These are phyloP conservation scores for Penicillium paxilli DNA, from an alignment of 495 filamentous ascomycete species.

Conservation along the genomic window DNA sequence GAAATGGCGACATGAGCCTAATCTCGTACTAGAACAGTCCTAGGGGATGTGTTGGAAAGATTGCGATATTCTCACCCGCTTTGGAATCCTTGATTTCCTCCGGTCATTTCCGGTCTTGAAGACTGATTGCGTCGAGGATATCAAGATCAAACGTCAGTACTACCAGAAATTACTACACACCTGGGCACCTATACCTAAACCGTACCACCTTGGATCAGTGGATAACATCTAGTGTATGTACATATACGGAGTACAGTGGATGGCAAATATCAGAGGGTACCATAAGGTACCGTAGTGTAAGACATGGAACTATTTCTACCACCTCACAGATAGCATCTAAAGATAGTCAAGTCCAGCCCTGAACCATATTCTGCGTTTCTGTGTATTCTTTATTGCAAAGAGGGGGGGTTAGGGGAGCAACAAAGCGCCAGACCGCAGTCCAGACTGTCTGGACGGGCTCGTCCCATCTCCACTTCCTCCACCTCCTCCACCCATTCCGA, in stretches of 20 bases:
- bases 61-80: not conserved
- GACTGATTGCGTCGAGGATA: too few relatives aligned
- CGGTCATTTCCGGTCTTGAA: not conserved
- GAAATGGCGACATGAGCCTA: not conserved
- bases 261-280: not conserved
- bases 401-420: not conserved
- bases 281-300: not conserved
- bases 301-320: not conserved
- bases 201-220: too few relatives aligned
- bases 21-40: not conserved
- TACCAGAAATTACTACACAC: not conserved
- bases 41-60: not conserved
- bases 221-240: too few relatives aligned
- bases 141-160: not conserved
- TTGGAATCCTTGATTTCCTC: not conserved
- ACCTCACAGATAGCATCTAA: not conserved
- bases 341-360: not conserved
- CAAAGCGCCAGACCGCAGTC: constrained; percentile 4
- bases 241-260: too few relatives aligned
- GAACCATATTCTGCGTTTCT: not conserved
- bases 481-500: constrained; percentile 17
- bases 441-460: constrained; percentile 15
- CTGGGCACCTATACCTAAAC: too few relatives aligned
- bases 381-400: too few relatives aligned
- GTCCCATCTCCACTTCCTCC: constrained; percentile 16